Conservation (phyloP, 352 stramenopile genomes). For the Thraustotheca clavata region DNA sequence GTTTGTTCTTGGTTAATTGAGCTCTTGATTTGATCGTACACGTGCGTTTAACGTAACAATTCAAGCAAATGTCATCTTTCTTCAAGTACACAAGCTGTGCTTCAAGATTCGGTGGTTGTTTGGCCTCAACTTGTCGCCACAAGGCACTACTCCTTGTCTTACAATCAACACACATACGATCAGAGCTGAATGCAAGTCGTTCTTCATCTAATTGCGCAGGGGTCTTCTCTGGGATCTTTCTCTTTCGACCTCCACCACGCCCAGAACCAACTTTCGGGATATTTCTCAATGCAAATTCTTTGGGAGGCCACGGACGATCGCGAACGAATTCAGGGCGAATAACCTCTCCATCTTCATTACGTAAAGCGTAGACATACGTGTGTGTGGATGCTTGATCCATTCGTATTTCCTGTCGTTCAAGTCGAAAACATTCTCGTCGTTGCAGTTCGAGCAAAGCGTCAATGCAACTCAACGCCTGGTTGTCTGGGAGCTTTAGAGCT, state of each 20-base stretch:
- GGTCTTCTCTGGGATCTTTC: slow-evolving; percentile 19
- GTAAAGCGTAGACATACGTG: not conserved
- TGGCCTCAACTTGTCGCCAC: slow-evolving; percentile 21
- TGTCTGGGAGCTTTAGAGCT: not conserved
- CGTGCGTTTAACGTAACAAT: slow-evolving; percentile 53
- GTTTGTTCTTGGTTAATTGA: not conserved
- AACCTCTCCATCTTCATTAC: slow-evolving; percentile 19
- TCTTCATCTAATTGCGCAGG: slow-evolving; percentile 18
- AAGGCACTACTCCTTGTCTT: not conserved
- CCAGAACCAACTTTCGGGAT: slow-evolving; percentile 40
- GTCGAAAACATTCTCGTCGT: slow-evolving; percentile 17
- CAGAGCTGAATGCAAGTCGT: slow-evolving; percentile 1
- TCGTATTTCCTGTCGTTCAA: not conserved
- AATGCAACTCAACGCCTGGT: slow-evolving; percentile 2
- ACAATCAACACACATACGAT: slow-evolving; percentile 6
- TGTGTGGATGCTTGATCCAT: not conserved
- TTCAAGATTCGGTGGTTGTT: not conserved
- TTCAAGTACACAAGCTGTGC: not conserved
- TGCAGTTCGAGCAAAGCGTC: slow-evolving; percentile 19
- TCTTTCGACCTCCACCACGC: slow-evolving; percentile 35
- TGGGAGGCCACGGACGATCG: slow-evolving; percentile 62
- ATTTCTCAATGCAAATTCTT: slow-evolving; percentile 61
- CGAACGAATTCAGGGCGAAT: slow-evolving; percentile 28
- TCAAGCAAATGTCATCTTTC: slow-evolving; percentile 48
- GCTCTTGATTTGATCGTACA: not conserved